phyloP scores from a whole-genome alignment of 768 basidiomycete species.

The Lactarius indigo region DNA sequence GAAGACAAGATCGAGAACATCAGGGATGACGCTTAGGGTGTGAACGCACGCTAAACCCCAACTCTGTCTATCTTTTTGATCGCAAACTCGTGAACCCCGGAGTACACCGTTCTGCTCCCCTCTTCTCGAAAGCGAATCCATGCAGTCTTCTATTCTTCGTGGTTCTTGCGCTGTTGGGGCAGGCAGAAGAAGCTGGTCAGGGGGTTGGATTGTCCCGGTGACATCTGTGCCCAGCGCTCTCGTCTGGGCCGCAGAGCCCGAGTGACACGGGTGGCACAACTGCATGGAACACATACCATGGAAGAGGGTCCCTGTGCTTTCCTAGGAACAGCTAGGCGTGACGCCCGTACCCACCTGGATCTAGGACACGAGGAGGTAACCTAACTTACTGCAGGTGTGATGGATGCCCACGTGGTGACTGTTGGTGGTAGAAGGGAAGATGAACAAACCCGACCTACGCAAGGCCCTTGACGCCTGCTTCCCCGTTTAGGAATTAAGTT shows the following conservation, averaged over 20 bases:
- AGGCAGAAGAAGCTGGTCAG: not conserved
- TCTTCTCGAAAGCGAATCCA: constrained; percentile 8
- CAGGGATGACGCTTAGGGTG: not conserved
- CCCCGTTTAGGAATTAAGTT: not conserved
- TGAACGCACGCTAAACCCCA: not conserved
- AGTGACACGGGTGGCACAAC: not conserved
- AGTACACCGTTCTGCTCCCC: not conserved
- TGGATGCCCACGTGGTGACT: constrained; percentile 8
- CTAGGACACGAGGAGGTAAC: not conserved
- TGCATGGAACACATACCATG: not conserved
- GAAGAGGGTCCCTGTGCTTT: not conserved
- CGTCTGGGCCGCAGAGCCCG: not conserved
- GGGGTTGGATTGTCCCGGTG: not conserved
- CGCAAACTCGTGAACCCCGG: not conserved
- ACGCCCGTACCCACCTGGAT: not conserved
- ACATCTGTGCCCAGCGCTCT: not conserved
- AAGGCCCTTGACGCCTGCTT: not conserved
- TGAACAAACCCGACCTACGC: not conserved
- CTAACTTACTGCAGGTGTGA: not conserved
- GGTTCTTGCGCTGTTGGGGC: not conserved
- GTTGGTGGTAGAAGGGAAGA: not conserved
- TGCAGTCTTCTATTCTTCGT: constrained; percentile 3
- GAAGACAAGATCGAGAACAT: constrained; percentile 1
- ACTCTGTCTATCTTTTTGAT: not conserved
- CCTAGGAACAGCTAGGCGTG: constrained; percentile 16